A percentile compares a stretch with the other conserved stretches of the same genome.
phyloP scores from a whole-genome alignment of 2,329 filamentous ascomycete species.

The Lachnellula hyalina region DNA sequence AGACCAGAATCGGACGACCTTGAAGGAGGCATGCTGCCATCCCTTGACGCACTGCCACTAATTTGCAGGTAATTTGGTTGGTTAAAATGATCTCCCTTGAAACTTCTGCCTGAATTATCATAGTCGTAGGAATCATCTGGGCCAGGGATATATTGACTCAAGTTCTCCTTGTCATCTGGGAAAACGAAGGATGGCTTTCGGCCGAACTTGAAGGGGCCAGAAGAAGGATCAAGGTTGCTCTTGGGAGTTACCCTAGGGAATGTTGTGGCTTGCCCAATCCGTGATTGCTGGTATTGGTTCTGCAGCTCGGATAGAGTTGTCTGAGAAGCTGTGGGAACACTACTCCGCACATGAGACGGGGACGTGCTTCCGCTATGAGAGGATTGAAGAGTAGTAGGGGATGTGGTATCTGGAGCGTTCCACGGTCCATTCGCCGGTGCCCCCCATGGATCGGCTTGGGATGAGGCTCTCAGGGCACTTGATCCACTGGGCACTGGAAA shows the following conservation, averaged over 20 bases:
- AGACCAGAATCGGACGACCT: constrained; percentile 44
- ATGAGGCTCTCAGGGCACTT: constrained; percentile 61
- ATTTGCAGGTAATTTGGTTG: constrained; percentile 42
- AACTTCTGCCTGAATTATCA: constrained; percentile 18
- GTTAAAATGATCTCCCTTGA: constrained; percentile 22
- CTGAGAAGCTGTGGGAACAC: constrained; percentile 34
- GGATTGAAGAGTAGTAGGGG: constrained; percentile 38
- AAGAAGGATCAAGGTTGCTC: constrained; percentile 41
- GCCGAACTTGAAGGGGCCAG: constrained; percentile 38
- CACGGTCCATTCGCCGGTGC: constrained; percentile 50
- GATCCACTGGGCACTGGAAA: constrained; percentile 58
- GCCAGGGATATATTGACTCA: constrained; percentile 16
- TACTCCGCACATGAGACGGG: constrained; percentile 50
- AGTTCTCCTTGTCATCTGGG: constrained; percentile 30
- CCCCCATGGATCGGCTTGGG: constrained; percentile 61
- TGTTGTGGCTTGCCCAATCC: constrained; percentile 39
- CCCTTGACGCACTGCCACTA: constrained; percentile 45
- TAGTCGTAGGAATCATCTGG: constrained; percentile 22
- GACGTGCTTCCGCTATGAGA: constrained; percentile 49
- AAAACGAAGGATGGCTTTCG: constrained; percentile 25
- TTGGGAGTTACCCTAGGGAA: constrained; percentile 33
- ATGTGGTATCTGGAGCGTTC: constrained; percentile 46
- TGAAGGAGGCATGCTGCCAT: constrained; percentile 51
- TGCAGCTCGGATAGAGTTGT: constrained; percentile 38
- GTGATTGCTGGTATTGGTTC: constrained; percentile 36